These are phyloP conservation scores for Ceratocystis destructans DNA, from an alignment of 2,329 filamentous ascomycete genomes.

Conservation along the genomic window DNA sequence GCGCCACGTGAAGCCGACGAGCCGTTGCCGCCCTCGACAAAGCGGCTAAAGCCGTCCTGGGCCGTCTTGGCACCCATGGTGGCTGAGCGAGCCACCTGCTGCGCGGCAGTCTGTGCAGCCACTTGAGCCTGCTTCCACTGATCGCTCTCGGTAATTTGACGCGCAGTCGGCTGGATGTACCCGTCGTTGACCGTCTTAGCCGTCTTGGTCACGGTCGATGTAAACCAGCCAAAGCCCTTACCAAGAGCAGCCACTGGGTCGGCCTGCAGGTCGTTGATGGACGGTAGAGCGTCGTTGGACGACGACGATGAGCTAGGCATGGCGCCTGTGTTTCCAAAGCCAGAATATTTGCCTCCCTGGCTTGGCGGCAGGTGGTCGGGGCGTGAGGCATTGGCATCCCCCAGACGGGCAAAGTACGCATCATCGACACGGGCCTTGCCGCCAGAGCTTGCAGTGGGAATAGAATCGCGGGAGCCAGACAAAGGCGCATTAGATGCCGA, in stretches of 20 bases:
- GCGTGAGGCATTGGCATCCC: constrained; percentile 65
- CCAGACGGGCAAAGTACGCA: constrained; percentile 76
- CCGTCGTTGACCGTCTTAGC: constrained; percentile 83
- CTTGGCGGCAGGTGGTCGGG: constrained; percentile 64
- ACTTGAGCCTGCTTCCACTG: constrained; percentile 44
- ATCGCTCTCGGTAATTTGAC: constrained; percentile 64
- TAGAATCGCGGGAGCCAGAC: constrained; percentile 18
- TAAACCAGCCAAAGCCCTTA: constrained; percentile 91
- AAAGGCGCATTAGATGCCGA: constrained; percentile 24
- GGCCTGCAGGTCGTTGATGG: constrained; percentile 76
- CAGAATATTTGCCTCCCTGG: constrained; percentile 83
- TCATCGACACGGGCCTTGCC: constrained; percentile 57
- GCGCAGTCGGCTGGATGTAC: constrained; percentile 80
- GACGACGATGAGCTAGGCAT: constrained; percentile 40
- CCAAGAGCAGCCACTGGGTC: constrained; percentile 79
- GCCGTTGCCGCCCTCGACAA: constrained; percentile 58
- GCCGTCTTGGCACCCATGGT: constrained; percentile 59
- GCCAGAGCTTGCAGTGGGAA: constrained; percentile 21
- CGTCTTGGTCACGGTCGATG: constrained; percentile 73
- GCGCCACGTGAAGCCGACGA: constrained; percentile 26
- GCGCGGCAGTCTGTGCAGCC: constrained; percentile 42
- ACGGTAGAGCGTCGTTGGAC: constrained; percentile 37
- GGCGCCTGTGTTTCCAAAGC: constrained; percentile 82
- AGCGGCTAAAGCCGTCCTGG: constrained; percentile 67
- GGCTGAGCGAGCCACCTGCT: constrained; percentile 52